Conservation (phyloP, 2,329 filamentous ascomycete genomes). For the Cucurbitaria berberidis region DNA sequence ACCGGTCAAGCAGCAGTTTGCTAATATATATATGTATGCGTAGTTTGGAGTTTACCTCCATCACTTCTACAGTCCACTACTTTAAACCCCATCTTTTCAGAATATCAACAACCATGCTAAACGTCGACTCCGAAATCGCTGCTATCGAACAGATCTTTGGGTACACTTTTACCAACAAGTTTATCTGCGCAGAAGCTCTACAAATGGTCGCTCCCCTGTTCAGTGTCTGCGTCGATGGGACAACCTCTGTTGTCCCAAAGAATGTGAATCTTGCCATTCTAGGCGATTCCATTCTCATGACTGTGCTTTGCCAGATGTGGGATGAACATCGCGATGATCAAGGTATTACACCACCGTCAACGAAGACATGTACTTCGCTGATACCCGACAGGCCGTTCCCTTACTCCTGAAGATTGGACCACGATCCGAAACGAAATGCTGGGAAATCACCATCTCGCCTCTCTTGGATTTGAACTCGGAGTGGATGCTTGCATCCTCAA, state of each 20-base stretch:
- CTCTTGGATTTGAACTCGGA: neutral
- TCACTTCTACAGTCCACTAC: neutral
- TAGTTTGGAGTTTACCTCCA: neutral
- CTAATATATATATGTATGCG: neutral
- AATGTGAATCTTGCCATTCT: constrained; percentile 20
- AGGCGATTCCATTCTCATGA: constrained; percentile 12
- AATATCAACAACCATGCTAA: neutral
- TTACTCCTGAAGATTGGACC: constrained; percentile 8
- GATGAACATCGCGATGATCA: constrained; percentile 3
- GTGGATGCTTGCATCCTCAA: constrained; percentile 11
- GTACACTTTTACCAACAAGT: constrained; percentile 15
- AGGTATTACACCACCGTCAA: constrained; percentile 6
- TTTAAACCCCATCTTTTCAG: neutral
- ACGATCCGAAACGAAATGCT: constrained; percentile 3
- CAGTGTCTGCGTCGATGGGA: neutral
- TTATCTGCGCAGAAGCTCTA: constrained; percentile 14
- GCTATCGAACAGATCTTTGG: constrained; percentile 9
- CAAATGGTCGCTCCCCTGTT: constrained; percentile 15
- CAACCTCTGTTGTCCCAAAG: neutral
- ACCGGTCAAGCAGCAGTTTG: neutral
- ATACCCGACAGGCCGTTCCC: neutral
- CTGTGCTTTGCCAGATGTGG: constrained; percentile 16
- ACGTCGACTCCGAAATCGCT: constrained; percentile 4
- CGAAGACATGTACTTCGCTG: neutral
- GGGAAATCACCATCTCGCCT: constrained; percentile 6